phyloP scores from a whole-genome alignment of 768 basidiomycete species.

The Hygrophoropsis aurantiaca region DNA sequence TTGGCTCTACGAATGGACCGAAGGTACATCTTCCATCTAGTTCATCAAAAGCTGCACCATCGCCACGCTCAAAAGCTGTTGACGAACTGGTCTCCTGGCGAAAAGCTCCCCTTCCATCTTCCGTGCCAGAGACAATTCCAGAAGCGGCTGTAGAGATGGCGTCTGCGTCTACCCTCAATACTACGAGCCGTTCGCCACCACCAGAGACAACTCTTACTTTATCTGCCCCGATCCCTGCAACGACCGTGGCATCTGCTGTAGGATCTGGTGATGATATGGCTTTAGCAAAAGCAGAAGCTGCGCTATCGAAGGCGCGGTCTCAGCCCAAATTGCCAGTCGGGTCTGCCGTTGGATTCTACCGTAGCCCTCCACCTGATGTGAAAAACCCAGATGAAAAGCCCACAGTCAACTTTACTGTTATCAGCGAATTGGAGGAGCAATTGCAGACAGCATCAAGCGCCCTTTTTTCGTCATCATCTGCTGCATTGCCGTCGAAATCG shows the following conservation, averaged over 20 bases:
- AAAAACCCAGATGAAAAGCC: conserved; percentile 47
- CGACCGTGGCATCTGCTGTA: no score
- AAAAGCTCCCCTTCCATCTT: conserved; percentile 18
- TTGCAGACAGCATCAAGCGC: conserved; percentile 9
- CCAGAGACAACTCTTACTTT: conserved; percentile 39
- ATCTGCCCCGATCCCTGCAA: conserved; percentile 20
- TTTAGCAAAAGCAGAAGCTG: conserved; percentile 18
- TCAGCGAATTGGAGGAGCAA: conserved; percentile 64
- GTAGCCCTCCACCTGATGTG: conserved; percentile 56
- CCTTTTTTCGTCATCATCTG: conserved; percentile 22
- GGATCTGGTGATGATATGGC: conserved; percentile 35
- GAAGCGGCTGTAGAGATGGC: conserved; percentile 14
- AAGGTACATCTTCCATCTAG: conserved; percentile 40
- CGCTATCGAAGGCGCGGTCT: conserved; percentile 43
- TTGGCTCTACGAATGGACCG: conserved; percentile 17
- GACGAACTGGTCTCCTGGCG: conserved; percentile 42
- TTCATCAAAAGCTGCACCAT: conserved; percentile 12
- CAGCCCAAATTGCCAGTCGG: conserved; percentile 74
- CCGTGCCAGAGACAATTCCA: conserved; percentile 11
- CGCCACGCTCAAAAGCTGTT: conserved; percentile 31
- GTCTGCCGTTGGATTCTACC: conserved; percentile 71
- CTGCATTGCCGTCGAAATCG: conserved; percentile 7
- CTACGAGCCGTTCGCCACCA: conserved; percentile 67
- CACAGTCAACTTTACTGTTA: conserved; percentile 73
- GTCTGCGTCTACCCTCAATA: conserved; percentile 37